Evolutionary conservation across 2,329 filamentous ascomycete species (phyloP), one percentile per base, ranked within the genome.

Genomic region (Lachnellula subtilissima): DNA sequence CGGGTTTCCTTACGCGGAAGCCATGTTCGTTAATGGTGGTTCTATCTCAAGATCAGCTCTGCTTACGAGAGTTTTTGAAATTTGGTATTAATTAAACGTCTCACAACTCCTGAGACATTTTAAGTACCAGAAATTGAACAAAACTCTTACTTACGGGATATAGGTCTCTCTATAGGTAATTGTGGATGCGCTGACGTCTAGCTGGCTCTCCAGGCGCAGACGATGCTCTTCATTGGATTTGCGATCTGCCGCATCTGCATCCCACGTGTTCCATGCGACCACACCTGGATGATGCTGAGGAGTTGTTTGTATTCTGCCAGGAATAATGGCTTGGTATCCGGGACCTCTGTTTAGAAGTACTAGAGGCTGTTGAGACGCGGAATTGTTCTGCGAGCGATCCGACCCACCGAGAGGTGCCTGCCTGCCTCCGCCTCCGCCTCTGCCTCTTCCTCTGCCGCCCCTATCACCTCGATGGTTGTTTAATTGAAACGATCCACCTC

Each of bases 201-300:
- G 28, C 28, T 32, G 28, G 28, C 28, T 32, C 28, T 32, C 28
- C 9, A 32, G 28, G 28, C 28, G 28, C 28, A 32, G 28, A 11
- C 25, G 28, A 22, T 15, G 14, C 5, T 45, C 19, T 48, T 35
- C 42, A 22, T 40, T 47, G 11, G 40, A 14, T 19, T 56, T 48
- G 40, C 42, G 35, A 39, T 63, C 61, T 1, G 53, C 50, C 45
- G 60, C 58, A 39, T 57, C 50, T 2, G 61, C 56, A 40, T 63
- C 49, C 22, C 19, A 47, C 8, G 14, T 17, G 2, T 48, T 23
- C 51, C 51, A 53, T 37, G 42, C 45, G 12, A 12, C 32, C 11
- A 47, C 23, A 28, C n/a, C 45, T 32, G 28, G 9, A 28, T 47
- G 19, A 15, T 28, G 45, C 19, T 25, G 8, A 8, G 12, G 6